phyloP scores from a whole-genome alignment of 768 basidiomycete species.

The Kwoniella dejecticola region DNA sequence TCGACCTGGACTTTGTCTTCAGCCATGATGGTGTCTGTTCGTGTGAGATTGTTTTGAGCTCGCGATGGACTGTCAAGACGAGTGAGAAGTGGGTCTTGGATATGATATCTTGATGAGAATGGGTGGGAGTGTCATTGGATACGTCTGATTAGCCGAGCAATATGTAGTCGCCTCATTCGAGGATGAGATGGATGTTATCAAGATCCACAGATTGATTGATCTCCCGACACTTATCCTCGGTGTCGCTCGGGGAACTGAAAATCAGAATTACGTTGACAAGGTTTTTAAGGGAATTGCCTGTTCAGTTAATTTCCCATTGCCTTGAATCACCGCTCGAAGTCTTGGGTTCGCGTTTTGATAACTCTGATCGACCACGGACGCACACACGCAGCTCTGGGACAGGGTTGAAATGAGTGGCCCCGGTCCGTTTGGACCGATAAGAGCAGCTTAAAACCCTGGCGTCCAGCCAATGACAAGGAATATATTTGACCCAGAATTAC shows the following conservation, averaged over 20 bases:
- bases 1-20: constrained; percentile 3
- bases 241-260: neutral
- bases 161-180: constrained; percentile 4
- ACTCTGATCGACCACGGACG: neutral
- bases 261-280: neutral
- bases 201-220: neutral
- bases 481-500: neutral
- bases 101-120: neutral
- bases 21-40: neutral
- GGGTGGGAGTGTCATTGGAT: neutral
- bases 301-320: constrained; percentile 1
- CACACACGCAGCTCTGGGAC: too few species aligned
- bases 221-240: neutral
- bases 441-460: neutral
- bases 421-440: constrained; percentile 9
- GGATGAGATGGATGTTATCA: constrained; percentile 4
- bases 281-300: neutral
- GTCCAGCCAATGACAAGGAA: neutral
- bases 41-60: neutral
- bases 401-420: neutral
- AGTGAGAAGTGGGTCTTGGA: too few species aligned
- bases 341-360: neutral
- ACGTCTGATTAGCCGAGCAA: neutral
- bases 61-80: too few species aligned
- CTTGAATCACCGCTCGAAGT: neutral